These are phyloP conservation scores for Ophiostoma australiae DNA, from an alignment of 2,329 filamentous ascomycete species.

Conservation along the genomic window DNA sequence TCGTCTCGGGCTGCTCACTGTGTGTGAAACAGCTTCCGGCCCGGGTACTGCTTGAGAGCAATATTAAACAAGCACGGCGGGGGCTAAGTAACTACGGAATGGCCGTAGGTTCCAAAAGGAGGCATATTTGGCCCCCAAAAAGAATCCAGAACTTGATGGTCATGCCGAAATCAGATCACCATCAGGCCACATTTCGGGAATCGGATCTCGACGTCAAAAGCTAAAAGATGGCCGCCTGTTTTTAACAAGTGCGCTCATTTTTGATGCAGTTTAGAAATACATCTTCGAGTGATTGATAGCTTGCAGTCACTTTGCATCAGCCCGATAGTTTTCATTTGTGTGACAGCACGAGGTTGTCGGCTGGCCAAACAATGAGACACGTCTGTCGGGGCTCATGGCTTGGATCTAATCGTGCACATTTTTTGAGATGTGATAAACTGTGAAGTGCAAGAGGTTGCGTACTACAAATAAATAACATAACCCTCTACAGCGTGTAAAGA, in stretches of 20 bases:
- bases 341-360: not conserved
- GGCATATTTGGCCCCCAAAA: not conserved
- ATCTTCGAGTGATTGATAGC: not conserved
- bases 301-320: not conserved
- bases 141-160: not conserved
- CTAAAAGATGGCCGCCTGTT: not conserved
- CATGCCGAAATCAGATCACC: not conserved
- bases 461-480: not conserved
- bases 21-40: not conserved
- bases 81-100: not conserved
- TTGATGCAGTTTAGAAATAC: not conserved
- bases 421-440: not conserved
- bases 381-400: not conserved
- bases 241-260: not conserved
- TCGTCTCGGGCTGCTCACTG: not conserved
- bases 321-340: not conserved
- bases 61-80: not conserved
- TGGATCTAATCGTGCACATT: not conserved
- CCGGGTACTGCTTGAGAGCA: not conserved
- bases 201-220: not conserved
- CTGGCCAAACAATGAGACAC: not conserved
- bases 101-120: not conserved
- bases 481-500: not conserved
- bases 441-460: not conserved
- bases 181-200: not conserved